phyloP scores from a whole-genome alignment of 2,329 filamentous ascomycete species.

The Alternaria sp. region DNA sequence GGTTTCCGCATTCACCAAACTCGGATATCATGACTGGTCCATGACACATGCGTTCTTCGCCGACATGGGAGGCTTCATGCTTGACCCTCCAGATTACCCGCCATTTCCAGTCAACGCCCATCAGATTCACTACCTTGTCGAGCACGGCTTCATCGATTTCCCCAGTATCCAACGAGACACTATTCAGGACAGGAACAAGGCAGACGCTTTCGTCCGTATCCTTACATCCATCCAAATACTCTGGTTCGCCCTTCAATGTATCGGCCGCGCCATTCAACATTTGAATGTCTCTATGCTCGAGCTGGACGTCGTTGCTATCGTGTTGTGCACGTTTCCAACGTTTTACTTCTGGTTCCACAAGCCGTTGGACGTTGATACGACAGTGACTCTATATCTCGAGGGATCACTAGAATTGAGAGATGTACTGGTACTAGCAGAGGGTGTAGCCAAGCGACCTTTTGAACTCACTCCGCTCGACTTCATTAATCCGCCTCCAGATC shows the following conservation, averaged over 20 bases:
- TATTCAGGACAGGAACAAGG: background rate
- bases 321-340: background rate
- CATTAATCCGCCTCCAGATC: background rate
- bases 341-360: background rate
- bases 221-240: background rate
- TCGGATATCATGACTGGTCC: background rate
- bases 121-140: background rate
- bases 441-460: background rate
- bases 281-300: background rate
- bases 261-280: background rate
- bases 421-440: background rate
- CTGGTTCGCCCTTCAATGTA: background rate
- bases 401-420: background rate
- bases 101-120: background rate
- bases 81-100: background rate
- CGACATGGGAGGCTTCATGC: background rate
- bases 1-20: rapidly evolving
- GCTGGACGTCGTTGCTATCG: background rate
- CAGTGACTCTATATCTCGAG: rapidly evolving
- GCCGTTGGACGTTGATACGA: background rate
- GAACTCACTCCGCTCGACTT: background rate
- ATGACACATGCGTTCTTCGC: background rate
- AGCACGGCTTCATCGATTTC: background rate
- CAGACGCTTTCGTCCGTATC: background rate
- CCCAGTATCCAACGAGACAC: background rate